Percentiles rank a stretch among this genome's conserved stretches.
Conservation (phyloP, 2,329 filamentous ascomycete species). For the Hypoxylon sp. region DNA sequence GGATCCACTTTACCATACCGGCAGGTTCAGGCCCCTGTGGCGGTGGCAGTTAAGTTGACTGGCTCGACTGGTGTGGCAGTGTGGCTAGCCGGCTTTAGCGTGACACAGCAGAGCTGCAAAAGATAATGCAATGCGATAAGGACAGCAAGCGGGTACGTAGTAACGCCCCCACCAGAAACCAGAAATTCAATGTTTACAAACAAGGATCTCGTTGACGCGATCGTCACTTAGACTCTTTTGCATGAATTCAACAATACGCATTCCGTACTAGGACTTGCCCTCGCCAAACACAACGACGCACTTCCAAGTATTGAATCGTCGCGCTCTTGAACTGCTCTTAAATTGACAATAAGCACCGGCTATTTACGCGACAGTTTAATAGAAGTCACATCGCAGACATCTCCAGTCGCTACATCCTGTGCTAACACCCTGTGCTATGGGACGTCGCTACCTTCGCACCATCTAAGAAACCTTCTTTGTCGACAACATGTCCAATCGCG, state of each 20-base stretch:
- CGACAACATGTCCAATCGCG: slow-evolving; percentile 49
- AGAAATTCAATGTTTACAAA: slow-evolving; percentile 35
- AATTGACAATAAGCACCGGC: not conserved
- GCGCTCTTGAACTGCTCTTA: not conserved
- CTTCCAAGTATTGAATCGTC: not conserved
- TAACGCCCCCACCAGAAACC: slow-evolving; percentile 15
- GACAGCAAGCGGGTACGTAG: not conserved
- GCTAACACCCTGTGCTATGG: slow-evolving; percentile 9
- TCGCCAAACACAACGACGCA: not conserved
- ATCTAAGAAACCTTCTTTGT: slow-evolving; percentile 2
- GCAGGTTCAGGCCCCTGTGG: slow-evolving; percentile 23
- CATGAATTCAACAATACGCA: not conserved
- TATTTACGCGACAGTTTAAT: slow-evolving; percentile 6
- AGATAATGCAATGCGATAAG: not conserved
- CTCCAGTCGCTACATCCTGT: not conserved
- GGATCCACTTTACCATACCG: slow-evolving; percentile 9
- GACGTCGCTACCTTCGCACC: slow-evolving; percentile 1
- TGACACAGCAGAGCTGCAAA: not conserved
- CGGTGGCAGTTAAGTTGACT: not conserved
- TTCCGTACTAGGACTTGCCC: not conserved
- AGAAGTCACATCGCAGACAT: not conserved
- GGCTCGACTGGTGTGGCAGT: not conserved
- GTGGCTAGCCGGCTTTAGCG: not conserved
- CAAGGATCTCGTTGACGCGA: slow-evolving; percentile 28
- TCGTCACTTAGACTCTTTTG: not conserved